phyloP scores from a whole-genome alignment of 805 yeast species.

The Kazachstania bromeliacearum region DNA sequence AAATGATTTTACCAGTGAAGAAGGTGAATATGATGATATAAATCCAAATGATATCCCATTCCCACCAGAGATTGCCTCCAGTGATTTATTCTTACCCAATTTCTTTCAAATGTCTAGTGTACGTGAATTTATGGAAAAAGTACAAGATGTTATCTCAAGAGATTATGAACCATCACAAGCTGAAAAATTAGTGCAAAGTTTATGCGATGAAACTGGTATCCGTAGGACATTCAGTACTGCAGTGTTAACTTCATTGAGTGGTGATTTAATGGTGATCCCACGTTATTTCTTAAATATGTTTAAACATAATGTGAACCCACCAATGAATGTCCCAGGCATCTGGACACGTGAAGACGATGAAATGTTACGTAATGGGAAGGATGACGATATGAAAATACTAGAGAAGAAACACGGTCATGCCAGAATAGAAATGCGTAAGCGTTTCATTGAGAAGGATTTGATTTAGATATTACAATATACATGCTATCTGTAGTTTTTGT shows the following conservation, averaged over 20 bases:
- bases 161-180: constrained; percentile 36
- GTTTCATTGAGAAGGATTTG: constrained; percentile 31
- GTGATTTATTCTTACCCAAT: constrained; percentile 27
- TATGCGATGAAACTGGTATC: constrained; percentile 36
- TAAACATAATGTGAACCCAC: constrained; percentile 35
- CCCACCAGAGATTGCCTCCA: constrained; percentile 28
- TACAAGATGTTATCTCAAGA: constrained; percentile 33
- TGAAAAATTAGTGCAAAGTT: constrained; percentile 33
- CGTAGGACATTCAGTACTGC: constrained; percentile 35
- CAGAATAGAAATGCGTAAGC: constrained; percentile 35
- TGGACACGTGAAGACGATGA: constrained; percentile 39
- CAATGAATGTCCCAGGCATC: constrained; percentile 35
- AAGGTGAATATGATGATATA: constrained; percentile 20
- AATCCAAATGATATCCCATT: constrained; percentile 25
- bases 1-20: constrained; percentile 25
- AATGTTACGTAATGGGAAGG: constrained; percentile 27
- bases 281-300: constrained; percentile 34
- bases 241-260: constrained; percentile 36
- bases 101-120: constrained; percentile 24
- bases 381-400: constrained; percentile 29
- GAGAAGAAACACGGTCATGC: constrained; percentile 33
- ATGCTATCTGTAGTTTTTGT: too few relatives aligned
- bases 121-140: constrained; percentile 27
- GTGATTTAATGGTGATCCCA: constrained; percentile 36
- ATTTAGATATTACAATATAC: constrained; percentile 9